A percentile compares a stretch with the other conserved stretches of the same genome.
Conservation (phyloP, 176 grass and related monocot genomes). For the Pontederia crassipes region DNA sequence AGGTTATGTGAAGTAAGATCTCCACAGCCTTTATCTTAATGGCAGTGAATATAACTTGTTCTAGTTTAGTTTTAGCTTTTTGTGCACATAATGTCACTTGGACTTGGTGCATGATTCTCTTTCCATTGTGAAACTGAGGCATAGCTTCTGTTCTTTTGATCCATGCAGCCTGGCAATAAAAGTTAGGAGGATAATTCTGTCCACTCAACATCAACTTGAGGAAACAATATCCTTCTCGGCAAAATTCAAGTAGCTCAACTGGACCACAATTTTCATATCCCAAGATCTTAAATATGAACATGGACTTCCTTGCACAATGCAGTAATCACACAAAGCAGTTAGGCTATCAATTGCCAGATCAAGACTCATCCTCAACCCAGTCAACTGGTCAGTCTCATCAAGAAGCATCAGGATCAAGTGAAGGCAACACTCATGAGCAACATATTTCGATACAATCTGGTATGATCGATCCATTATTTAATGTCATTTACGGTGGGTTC, state of each 20-base stretch:
- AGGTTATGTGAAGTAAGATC: no score
- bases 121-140: not conserved
- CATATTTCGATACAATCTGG: constrained; percentile 39
- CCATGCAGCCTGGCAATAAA: not conserved
- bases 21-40: no score
- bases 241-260: not conserved
- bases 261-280: not conserved
- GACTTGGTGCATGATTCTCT: no score
- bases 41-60: no score
- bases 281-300: not conserved
- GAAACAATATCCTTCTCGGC: not conserved
- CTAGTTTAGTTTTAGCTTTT: no score
- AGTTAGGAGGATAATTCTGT: not conserved
- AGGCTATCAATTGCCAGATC: not conserved
- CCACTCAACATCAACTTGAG: not conserved
- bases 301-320: constrained; percentile 5
- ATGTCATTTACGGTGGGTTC: not conserved
- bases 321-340: constrained; percentile 3
- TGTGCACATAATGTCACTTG: no score
- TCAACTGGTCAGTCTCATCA: constrained; percentile 35
- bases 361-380: constrained; percentile 13
- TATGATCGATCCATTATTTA: constrained; percentile 1
- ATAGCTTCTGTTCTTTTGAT: not conserved
- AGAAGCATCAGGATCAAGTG: constrained; percentile 62
- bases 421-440: constrained; percentile 50